Percentiles rank a stretch among this genome's conserved stretches.
Conservation (phyloP, 495 filamentous ascomycete species). For the Pyrenopolyporus hunteri region DNA sequence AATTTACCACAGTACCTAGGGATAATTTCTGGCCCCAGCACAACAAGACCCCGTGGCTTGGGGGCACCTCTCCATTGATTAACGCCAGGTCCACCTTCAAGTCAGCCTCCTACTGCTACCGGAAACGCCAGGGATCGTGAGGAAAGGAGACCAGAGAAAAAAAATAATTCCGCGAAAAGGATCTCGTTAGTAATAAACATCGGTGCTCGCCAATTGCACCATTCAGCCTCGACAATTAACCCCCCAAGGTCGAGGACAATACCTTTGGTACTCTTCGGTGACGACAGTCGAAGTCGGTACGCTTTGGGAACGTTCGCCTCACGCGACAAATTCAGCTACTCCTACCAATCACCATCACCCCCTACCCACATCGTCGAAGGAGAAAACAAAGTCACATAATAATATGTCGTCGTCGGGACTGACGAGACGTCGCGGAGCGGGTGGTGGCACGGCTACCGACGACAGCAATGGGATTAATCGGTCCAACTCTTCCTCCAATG, state of each 20-base stretch:
- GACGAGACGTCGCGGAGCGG: constrained; percentile 47
- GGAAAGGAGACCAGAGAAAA: constrained; percentile 31
- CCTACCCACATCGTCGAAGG: constrained; percentile 1
- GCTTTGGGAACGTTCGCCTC: constrained; percentile 1
- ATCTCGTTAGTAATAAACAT: constrained; percentile 12
- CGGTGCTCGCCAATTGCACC: constrained; percentile 15
- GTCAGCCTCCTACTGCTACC: constrained; percentile 30
- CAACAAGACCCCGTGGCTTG: constrained; percentile 14
- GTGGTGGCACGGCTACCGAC: constrained; percentile 32
- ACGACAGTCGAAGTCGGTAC: background rate
- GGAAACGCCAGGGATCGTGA: constrained; percentile 32
- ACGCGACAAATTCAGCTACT: constrained; percentile 20
- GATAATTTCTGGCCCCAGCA: constrained; percentile 24
- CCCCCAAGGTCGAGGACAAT: background rate
- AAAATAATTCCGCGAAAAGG: constrained; percentile 22
- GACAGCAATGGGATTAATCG: constrained; percentile 45
- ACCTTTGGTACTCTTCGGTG: too few relatives aligned
- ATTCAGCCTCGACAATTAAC: constrained; percentile 6
- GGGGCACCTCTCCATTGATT: constrained; percentile 13
- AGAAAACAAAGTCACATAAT: constrained; percentile 1
- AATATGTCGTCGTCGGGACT: constrained; percentile 46
- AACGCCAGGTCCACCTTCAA: constrained; percentile 24
- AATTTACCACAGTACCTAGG: constrained; percentile 26
- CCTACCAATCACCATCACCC: background rate
- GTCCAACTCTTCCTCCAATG: constrained; percentile 47